Base-by-base conservation (phyloP, 352 stramenopile species). In the Halophytophthora batemanensis region DNA sequence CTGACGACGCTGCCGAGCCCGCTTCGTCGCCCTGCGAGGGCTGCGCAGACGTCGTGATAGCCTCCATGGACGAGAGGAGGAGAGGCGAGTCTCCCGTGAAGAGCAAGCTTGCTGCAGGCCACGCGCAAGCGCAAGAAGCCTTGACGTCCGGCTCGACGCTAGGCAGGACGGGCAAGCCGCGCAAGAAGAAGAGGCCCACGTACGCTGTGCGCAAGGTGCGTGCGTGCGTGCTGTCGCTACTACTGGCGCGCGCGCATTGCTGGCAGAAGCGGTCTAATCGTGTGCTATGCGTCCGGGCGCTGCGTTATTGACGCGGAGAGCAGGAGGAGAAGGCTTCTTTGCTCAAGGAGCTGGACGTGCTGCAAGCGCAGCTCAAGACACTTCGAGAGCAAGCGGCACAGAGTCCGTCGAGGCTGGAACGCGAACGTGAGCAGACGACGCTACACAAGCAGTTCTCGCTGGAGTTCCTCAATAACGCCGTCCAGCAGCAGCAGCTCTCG, bases 401-500 rank as follows among this genome's bases (percentile, higher is more conserved):
- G 8, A 31, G 25, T 8, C 39, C 25, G 28, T 8, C 42, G 23
- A 7, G 18, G 13, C 18, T 21, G n/a, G n/a, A n/a, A n/a, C n/a
- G n/a, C n/a, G 18, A 50, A 29, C 25, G 18, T 15, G 11, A 57
- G 25, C 7, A 22, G 56, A 31, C 25, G 8, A 8, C 25, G 36
- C 18, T 67, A 21, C 49, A 64, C 6, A 21, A 59, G 10, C 19
- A 61, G 23, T 42, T 64, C 6, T 39, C 56, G 25, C 52, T 49
- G n/a, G 43, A 38, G 5, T 63, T 65, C 10, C 51, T 75, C 6
- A 54, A 47, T 14, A 42, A 70, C 39, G 54, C 51, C 11, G 59
- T 73, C 8, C 50, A 66, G 17, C 33, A 48, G 12, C 62, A 76
- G 19, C 55, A 73, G 31, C 37, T 58, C 36, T 68, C 59, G 17